Conservation (phyloP, 176 grass and related monocot species). For the Alopecurus myosuroides region DNA sequence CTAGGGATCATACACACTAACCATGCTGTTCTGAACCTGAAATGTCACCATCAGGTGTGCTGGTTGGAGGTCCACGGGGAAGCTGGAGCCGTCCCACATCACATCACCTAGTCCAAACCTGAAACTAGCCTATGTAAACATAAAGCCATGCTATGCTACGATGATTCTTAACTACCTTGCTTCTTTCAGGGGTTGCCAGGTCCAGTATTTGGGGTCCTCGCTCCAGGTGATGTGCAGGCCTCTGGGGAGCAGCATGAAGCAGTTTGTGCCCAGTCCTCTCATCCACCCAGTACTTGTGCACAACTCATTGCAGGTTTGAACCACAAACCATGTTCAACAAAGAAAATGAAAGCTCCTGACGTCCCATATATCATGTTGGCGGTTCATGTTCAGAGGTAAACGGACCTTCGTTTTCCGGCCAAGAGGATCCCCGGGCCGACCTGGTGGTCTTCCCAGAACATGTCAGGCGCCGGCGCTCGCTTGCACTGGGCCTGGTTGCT, state of each 20-base stretch:
- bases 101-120: too few relatives aligned
- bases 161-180: too few relatives aligned
- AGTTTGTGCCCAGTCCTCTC: constrained; percentile 27
- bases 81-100: too few relatives aligned
- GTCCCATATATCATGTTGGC: neutral
- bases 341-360: neutral
- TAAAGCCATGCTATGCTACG: too few relatives aligned
- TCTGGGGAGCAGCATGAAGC: constrained; percentile 44
- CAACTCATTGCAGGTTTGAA: neutral
- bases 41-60: too few relatives aligned
- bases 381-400: neutral
- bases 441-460: constrained; percentile 33
- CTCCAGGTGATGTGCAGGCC: too few relatives aligned
- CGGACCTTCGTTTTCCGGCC: constrained; percentile 32
- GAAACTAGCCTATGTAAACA: too few relatives aligned
- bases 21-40: too few relatives aligned
- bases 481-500: constrained; percentile 32
- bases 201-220: too few relatives aligned
- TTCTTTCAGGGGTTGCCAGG: too few relatives aligned
- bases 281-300: constrained; percentile 59
- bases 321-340: neutral
- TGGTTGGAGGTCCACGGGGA: too few relatives aligned
- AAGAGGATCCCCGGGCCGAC: neutral
- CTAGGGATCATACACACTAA: too few relatives aligned
- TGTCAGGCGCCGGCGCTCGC: constrained; percentile 24